Percentiles rank a stretch among this genome's conserved stretches.
Evolutionary conservation across 2,329 filamentous ascomycete species (phyloP).

Genomic region (Ceratocystis ficicola): DNA sequence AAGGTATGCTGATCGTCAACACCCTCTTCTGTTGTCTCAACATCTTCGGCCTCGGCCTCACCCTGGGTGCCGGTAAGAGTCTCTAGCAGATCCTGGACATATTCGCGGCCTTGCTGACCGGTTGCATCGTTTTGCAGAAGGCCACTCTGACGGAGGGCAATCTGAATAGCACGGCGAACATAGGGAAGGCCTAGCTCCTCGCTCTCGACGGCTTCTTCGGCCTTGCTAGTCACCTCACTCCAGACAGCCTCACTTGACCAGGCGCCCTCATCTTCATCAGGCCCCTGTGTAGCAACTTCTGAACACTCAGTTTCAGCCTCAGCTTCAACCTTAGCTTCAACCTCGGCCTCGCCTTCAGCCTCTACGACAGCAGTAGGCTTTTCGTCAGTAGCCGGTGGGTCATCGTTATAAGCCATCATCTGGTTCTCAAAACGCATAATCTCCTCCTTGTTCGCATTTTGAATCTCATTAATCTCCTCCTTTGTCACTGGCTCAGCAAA

Average conservation of each 20-base stretch:
- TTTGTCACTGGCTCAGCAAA: slow-evolving; percentile 76
- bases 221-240: slow-evolving; percentile 43
- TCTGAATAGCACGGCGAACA: slow-evolving; percentile 43
- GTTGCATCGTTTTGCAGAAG: slow-evolving; percentile 36
- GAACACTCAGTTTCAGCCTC: slow-evolving; percentile 21
- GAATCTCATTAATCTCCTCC: slow-evolving; percentile 60
- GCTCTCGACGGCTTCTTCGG: slow-evolving; percentile 46
- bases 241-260: slow-evolving; percentile 34
- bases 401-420: slow-evolving; percentile 41
- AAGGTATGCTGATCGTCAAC: not conserved
- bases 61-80: slow-evolving; percentile 32
- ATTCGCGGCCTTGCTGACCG: slow-evolving; percentile 35
- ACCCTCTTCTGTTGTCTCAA: slow-evolving; percentile 16
- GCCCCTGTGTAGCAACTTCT: slow-evolving; percentile 25
- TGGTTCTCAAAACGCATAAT: slow-evolving; percentile 57
- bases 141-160: slow-evolving; percentile 44
- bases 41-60: slow-evolving; percentile 13
- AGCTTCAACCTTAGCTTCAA: slow-evolving; percentile 22
- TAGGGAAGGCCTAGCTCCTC: slow-evolving; percentile 42
- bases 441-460: slow-evolving; percentile 51
- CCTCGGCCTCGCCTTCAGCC: slow-evolving; percentile 18
- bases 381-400: slow-evolving; percentile 24
- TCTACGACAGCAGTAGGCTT: not conserved
- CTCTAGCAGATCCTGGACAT: slow-evolving; percentile 40
- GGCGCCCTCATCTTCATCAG: slow-evolving; percentile 22